Conservation (phyloP, 2,329 filamentous ascomycete species). For the Lecanosticta acicola region DNA sequence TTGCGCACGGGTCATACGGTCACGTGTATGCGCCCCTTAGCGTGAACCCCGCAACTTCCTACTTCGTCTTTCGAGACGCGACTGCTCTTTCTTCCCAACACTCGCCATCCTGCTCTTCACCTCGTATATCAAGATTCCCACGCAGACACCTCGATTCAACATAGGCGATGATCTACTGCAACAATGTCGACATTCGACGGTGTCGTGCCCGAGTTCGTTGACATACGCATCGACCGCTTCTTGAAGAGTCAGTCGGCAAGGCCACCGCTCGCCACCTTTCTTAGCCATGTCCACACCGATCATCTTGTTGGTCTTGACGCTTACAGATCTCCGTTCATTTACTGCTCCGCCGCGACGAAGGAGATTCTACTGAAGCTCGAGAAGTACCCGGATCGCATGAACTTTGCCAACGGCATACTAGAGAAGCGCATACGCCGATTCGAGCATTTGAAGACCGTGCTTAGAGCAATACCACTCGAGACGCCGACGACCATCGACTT, state of each 20-base stretch:
- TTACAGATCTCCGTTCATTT: conserved; percentile 74
- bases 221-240: conserved; percentile 81
- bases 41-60: neutral
- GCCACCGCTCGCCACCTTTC: conserved; percentile 73
- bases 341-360: conserved; percentile 78
- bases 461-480: conserved; percentile 76
- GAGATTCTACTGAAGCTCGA: conserved; percentile 63
- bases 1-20: no score
- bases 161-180: conserved; percentile 5
- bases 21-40: neutral
- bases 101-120: neutral
- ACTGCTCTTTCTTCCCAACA: neutral
- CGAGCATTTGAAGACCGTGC: conserved; percentile 59
- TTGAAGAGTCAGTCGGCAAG: conserved; percentile 46
- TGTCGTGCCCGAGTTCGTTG: conserved; percentile 67
- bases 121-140: no score
- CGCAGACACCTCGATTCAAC: neutral
- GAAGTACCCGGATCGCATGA: conserved; percentile 58
- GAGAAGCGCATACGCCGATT: conserved; percentile 72
- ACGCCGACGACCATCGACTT: conserved; percentile 74
- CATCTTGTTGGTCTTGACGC: conserved; percentile 77
- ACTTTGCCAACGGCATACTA: conserved; percentile 70
- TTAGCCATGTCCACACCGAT: conserved; percentile 90
- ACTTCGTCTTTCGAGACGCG: neutral
- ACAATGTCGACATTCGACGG: conserved; percentile 77